These are phyloP conservation scores for Pestalotiopsis sp. DNA, from an alignment of 2,329 filamentous ascomycete species.

Conservation along the genomic window DNA sequence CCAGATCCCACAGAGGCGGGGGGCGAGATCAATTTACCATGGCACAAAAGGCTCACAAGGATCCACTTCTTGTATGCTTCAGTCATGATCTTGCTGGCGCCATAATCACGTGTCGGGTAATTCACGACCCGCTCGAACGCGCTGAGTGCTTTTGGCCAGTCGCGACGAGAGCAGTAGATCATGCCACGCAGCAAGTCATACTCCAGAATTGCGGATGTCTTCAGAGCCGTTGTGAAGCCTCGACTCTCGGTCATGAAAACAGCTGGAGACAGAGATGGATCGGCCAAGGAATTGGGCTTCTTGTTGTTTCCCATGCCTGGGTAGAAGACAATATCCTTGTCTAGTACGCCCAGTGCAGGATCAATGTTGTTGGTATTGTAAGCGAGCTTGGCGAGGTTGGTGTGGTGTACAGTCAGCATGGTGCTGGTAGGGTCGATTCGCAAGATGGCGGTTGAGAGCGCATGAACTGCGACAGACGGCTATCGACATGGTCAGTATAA, in stretches of 20 bases:
- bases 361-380: slow-evolving; percentile 57
- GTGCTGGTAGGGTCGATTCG: slow-evolving; percentile 68
- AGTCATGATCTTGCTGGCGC: slow-evolving; percentile 76
- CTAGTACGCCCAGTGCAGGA: slow-evolving; percentile 62
- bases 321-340: slow-evolving; percentile 69
- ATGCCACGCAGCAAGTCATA: slow-evolving; percentile 70
- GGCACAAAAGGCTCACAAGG: slow-evolving; percentile 71
- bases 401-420: slow-evolving; percentile 68
- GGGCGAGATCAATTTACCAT: slow-evolving; percentile 60
- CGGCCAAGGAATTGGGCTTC: slow-evolving; percentile 47
- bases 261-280: slow-evolving; percentile 45
- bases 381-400: slow-evolving; percentile 61
- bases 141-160: slow-evolving; percentile 65
- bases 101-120: slow-evolving; percentile 64
- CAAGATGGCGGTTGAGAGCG: slow-evolving; percentile 57
- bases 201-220: slow-evolving; percentile 59
- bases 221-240: slow-evolving; percentile 60
- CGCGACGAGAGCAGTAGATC: slow-evolving; percentile 61
- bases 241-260: slow-evolving; percentile 63
- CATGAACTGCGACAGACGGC: slow-evolving; percentile 49
- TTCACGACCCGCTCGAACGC: slow-evolving; percentile 69
- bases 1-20: slow-evolving; percentile 58
- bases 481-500: slow-evolving; percentile 45
- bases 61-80: slow-evolving; percentile 94
- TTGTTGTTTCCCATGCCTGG: slow-evolving; percentile 48